Percentiles rank a stretch among this genome's conserved stretches.
These are phyloP conservation scores for Herpotrichia juniperi DNA, from an alignment of 2,329 filamentous ascomycete species.

Conservation along the genomic window DNA sequence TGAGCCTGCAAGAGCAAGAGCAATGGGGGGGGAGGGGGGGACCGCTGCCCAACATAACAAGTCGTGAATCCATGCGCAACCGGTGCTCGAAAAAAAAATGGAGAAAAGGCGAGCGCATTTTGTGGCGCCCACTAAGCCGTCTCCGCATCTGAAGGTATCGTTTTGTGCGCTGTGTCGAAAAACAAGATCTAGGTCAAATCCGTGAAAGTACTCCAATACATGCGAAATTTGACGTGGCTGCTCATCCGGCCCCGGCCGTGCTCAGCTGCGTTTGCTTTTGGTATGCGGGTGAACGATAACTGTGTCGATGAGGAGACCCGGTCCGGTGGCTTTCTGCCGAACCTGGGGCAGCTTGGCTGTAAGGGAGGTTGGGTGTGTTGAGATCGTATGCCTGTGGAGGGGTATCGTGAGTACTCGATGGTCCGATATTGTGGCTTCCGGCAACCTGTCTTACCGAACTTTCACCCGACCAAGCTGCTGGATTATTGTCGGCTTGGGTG, in stretches of 20 bases:
- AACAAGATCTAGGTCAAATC: constrained; percentile 23
- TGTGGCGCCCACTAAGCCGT: constrained; percentile 13
- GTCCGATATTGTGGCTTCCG: constrained; percentile 25
- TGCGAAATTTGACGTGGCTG: constrained; percentile 9
- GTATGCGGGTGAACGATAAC: constrained; percentile 44
- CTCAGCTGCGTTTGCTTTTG: constrained; percentile 44
- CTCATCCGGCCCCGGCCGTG: constrained; percentile 43
- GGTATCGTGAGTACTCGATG: constrained; percentile 30
- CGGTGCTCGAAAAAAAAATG: constrained; percentile 8
- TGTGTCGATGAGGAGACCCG: constrained; percentile 45
- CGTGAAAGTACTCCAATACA: constrained; percentile 29
- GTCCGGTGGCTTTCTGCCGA: constrained; percentile 43
- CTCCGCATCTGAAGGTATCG: constrained; percentile 20
- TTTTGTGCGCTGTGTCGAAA: constrained; percentile 13
- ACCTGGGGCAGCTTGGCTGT: constrained; percentile 38
- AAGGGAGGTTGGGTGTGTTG: constrained; percentile 40
- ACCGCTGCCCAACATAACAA: constrained; percentile 9
- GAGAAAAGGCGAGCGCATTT: constrained; percentile 2
- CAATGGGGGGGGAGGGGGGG: no score
- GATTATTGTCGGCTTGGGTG: constrained; percentile 85
- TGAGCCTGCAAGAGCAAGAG: neutral
- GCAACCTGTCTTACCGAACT: constrained; percentile 78
- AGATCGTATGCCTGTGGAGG: constrained; percentile 39
- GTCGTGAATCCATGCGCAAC: constrained; percentile 18
- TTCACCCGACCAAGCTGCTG: constrained; percentile 81